Evolutionary conservation across 2,329 filamentous ascomycete genomes (phyloP), one percentile per base, ranked within the genome.

Genomic region (Sporothrix pallida): DNA sequence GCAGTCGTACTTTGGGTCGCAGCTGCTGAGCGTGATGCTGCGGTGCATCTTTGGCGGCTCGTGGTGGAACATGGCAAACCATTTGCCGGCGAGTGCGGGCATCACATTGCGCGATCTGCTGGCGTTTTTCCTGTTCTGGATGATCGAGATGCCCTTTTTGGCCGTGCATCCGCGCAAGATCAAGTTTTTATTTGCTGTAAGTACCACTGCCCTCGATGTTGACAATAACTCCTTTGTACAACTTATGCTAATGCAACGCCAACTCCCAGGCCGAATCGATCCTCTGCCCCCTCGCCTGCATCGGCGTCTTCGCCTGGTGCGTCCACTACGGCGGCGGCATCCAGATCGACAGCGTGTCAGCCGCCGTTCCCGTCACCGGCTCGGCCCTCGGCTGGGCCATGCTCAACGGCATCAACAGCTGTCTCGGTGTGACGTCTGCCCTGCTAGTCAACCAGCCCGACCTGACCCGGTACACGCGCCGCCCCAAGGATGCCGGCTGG

Each of bases 91-190:
- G 1, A 80, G 78, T 8, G 78, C 81, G 8, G 81, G 81, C 20
- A 83, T 82, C 63, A 82, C 81, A 5, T 81, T 79, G 23, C 75
- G 76, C 20, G 79, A 79, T 17, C 81, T 83, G 77, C 76, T 80
- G 13, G 76, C 79, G 0, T 82, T 81, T 67, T 80, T 82, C 73
- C 75, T 82, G 17, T 80, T 79, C 70, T 83, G 81, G 81, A 75
- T 81, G 46, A 73, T 81, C 62, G 80, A 82, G 72, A 72, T 83
- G 54, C 80, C 83, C 3, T 83, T 86, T 75, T 81, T 81, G 23
- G 79, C 82, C 54, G 81, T 85, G 74, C 80, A 83, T 15, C 84
- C 84, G 9, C 83, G 84, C 72, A 81, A 82, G 52, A 74, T 83
- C 10, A 80, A 81, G 4, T 79, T 81, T 5, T 79, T 83, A 4